Evolutionary conservation across 2,329 filamentous ascomycete species (phyloP).

Genomic region (Cryoendolithus antarcticus): DNA sequence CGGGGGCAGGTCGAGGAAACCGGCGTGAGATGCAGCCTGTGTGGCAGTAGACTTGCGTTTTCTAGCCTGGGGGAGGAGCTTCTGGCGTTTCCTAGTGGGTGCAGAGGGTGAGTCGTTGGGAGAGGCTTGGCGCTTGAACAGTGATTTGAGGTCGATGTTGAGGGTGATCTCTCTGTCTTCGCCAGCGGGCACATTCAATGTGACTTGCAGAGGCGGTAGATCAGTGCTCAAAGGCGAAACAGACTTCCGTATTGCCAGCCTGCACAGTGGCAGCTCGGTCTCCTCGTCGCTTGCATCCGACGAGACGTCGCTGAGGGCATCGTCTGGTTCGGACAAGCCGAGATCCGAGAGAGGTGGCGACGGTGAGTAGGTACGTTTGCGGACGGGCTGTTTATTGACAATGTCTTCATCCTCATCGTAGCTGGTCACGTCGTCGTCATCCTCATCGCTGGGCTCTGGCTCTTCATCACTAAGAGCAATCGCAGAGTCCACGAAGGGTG

Average conservation of each 20-base stretch:
- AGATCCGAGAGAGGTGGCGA: constrained; percentile 14
- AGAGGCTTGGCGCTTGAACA: neutral
- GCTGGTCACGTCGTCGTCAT: constrained; percentile 21
- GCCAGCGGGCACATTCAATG: constrained; percentile 34
- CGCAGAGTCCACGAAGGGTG: constrained; percentile 30
- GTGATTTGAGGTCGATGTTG: constrained; percentile 6
- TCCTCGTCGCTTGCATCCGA: neutral
- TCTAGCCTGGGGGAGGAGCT: neutral
- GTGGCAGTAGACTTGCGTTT: neutral
- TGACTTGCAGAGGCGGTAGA: constrained; percentile 24
- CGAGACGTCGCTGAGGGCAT: constrained; percentile 9
- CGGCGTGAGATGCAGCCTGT: constrained; percentile 3
- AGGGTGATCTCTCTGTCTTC: constrained; percentile 34
- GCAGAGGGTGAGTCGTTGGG: neutral
- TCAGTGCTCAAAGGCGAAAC: neutral
- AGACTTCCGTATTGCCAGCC: neutral
- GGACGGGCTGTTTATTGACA: constrained; percentile 5
- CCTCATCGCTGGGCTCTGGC: constrained; percentile 18
- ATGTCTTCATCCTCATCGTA: constrained; percentile 21
- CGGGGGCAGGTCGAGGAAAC: constrained; percentile 26
- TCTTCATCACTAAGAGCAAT: constrained; percentile 24
- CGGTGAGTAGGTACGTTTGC: constrained; percentile 19
- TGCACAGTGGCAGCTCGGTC: too few relatives aligned
- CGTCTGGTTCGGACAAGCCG: constrained; percentile 10
- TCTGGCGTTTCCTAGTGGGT: constrained; percentile 1